A percentile compares a stretch with the other conserved stretches of the same genome.
Evolutionary conservation across 2,329 filamentous ascomycete genomes (phyloP).

Genomic region (Penicillium crustosum): DNA sequence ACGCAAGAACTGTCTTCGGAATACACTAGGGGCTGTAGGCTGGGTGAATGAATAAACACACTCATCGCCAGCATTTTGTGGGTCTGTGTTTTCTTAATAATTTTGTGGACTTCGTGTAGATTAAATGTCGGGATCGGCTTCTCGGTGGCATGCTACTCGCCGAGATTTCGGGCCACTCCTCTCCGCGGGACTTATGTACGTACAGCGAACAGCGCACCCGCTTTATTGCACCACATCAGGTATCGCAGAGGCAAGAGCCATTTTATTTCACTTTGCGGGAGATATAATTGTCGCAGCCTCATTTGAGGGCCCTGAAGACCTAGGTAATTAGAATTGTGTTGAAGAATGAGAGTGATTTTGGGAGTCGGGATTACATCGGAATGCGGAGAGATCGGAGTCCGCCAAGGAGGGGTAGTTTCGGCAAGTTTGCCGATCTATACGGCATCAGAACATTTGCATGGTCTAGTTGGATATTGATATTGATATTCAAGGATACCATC

Average conservation of each 20-base stretch:
- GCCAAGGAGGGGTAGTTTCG: background rate
- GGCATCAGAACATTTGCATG: background rate
- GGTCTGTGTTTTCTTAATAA: background rate
- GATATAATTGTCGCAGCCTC: conserved; percentile 34
- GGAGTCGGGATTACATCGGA: background rate
- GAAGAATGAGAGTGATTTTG: background rate
- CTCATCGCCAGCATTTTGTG: background rate
- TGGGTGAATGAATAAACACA: background rate
- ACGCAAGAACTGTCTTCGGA: conserved; percentile 2
- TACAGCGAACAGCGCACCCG: conserved; percentile 22
- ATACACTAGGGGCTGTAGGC: conserved; percentile 1
- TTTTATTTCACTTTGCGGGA: conserved; percentile 33
- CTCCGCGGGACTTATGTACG: conserved; percentile 27
- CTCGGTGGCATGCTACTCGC: conserved; percentile 7
- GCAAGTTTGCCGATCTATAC: background rate
- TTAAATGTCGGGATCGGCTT: background rate
- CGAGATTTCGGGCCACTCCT: conserved; percentile 31
- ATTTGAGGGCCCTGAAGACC: conserved; percentile 11
- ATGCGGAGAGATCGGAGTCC: background rate
- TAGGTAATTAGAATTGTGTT: background rate
- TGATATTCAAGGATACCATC: too few relatives aligned
- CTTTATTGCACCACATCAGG: conserved; percentile 24
- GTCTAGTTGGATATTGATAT: background rate
- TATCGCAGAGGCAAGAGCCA: conserved; percentile 31
- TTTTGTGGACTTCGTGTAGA: too few relatives aligned